phyloP scores from a whole-genome alignment of 2,329 filamentous ascomycete species.

The Hypoxylon sp. region DNA sequence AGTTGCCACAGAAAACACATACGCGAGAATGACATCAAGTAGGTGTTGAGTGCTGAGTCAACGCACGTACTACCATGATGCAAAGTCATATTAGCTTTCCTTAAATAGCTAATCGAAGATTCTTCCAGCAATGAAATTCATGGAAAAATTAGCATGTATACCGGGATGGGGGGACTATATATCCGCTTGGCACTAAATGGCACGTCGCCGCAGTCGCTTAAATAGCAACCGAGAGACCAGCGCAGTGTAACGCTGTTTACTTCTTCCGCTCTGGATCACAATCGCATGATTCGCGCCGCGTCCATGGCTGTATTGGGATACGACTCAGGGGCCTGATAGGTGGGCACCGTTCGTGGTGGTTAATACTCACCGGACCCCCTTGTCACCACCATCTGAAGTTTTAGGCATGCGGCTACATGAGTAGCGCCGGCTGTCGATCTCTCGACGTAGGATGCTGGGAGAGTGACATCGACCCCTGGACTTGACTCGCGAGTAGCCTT shows the following conservation, averaged over 20 bases:
- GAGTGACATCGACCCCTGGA: constrained; percentile 30
- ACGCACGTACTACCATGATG: constrained; percentile 14
- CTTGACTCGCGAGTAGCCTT: constrained; percentile 23
- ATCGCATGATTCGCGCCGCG: constrained; percentile 32
- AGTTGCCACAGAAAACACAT: background rate
- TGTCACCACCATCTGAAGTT: constrained; percentile 34
- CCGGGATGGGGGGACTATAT: constrained; percentile 24
- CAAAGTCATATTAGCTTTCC: constrained; percentile 15
- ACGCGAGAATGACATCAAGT: constrained; percentile 13
- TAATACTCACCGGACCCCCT: constrained; percentile 29
- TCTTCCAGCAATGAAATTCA: constrained; percentile 24
- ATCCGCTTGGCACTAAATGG: constrained; percentile 19
- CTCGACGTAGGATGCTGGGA: constrained; percentile 17
- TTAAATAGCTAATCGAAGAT: background rate
- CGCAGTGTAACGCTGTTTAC: constrained; percentile 31
- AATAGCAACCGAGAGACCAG: constrained; percentile 31
- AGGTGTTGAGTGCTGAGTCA: background rate
- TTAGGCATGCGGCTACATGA: constrained; percentile 41
- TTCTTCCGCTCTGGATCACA: constrained; percentile 40
- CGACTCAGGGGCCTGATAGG: constrained; percentile 24
- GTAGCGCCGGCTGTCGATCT: constrained; percentile 40
- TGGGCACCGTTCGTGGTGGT: constrained; percentile 24
- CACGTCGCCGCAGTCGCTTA: constrained; percentile 37
- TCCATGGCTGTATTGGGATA: constrained; percentile 32
- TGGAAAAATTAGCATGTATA: constrained; percentile 6